Base-by-base conservation (phyloP, 192 early-diverging fungal species). In the Coemansia sp. region DNA sequence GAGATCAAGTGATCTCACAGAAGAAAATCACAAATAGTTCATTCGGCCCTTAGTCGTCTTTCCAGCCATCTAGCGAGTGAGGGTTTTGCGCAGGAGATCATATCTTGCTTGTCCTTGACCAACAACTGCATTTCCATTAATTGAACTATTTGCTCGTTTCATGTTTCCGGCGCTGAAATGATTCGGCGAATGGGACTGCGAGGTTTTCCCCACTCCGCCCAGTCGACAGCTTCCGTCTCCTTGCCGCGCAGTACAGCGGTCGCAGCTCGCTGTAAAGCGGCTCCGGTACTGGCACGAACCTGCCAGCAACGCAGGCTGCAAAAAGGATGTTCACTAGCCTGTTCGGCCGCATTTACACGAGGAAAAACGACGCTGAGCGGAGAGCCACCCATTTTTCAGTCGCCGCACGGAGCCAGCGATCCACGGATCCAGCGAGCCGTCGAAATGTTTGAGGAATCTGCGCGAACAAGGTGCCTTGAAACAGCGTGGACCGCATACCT, bases 401-500 rank as follows among this genome's bases (percentile, higher is more conserved):
- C 26, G 23, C 45, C 27, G 29, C 45, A 29, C 27, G 31, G 45
- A 8, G 45, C 45, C 48, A 31, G 22, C 18, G 51, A 60, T 41
- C 15, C 31, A 46, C 68, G 62, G 41, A 42, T 70, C 35, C 5
- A 13, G 3, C 37, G 56, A 9, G 60, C 68, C 6, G 61, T 35
- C 4, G 36, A 51, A 15, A 18, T 51, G 50, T 19, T 73, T 17
- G 45, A 19, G 9, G 64, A 61, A 4, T 50, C 54, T 0, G 58
- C 52, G 10, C 19, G 38, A 9, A 55, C 40, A 1, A 30, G 45
- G 3, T 34, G 35, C 33, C 23, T 66, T n/a, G 64, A 58, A 5
- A 55, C 53, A 7, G 65, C 65, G 0, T 75, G 71, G 71, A 41
- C 19, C 6, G 71, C 71, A 32, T 75, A 51, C 25, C 40, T 51